Base-by-base conservation (phyloP, 345 rosid species). In the Aurinia saxatilis region DNA sequence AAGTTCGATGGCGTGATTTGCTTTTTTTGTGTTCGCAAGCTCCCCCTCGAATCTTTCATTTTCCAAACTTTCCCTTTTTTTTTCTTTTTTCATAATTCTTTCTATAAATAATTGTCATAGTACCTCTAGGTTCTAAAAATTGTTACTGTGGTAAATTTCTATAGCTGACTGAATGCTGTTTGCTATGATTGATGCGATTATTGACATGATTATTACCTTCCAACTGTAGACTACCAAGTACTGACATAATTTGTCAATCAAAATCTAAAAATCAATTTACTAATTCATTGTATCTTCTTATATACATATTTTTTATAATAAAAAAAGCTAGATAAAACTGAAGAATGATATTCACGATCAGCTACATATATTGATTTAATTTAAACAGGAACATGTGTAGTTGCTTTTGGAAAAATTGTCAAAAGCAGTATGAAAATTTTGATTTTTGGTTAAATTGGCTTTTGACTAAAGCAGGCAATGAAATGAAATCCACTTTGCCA, bases 391-490 rank as follows among this genome's bases (percentile, higher is more conserved):
- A 2, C 49, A 63, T 63, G 51, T 21, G 36, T 27, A 27, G 31
- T 45, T 47, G 42, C 64, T 33, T 63, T 55, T 27, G 10, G 31
- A 27, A 27, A n/a, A 21, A 21, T 5, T 70, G 68, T 70, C 29
- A 55, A 63, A 71, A 71, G 75, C 48, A 57, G 65, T 63, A 51
- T 63, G 75, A 71, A 69, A 63, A 7, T 57, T 57, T 63, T 40
- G 25, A 12, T 49, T 47, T 46, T 30, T 25, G 23, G 51, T 55
- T 40, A 62, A 64, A 63, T 23, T 47, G 9, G 38, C 68, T 55
- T 63, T 71, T 50, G 63, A 71, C 75, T n/a, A 70, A 70, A 70
- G 57, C 30, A 37, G 7, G 45, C 14, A 37, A n/a, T n/a, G n/a
- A n/a, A n/a, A n/a, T 17, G 46, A 46, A 31, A 62, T 44, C 56